Base-by-base conservation (phyloP, 371 early-diverging fungal species). In the Rhizopus microsporus region DNA sequence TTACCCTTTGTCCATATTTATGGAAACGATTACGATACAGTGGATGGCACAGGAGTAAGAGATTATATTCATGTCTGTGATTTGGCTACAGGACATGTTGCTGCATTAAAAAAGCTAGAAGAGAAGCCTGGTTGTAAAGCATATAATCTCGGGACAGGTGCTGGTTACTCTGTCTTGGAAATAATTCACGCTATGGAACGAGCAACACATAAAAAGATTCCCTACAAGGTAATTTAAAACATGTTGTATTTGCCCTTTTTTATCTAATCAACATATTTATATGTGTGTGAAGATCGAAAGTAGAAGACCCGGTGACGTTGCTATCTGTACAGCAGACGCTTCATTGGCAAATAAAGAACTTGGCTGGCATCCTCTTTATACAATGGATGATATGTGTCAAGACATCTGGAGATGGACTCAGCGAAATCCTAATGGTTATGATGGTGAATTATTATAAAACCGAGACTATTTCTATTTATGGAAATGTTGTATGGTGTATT, bases 51-150 rank as follows among this genome's bases (percentile, higher is more conserved):
- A 5, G 93, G 93, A n/a, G 86, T 95, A 0, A 86, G 97, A 34
- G 97, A 96, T 65, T 95, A 88, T 59, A 86, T 95, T 61, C 93
- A 96, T 67, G 92, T 96, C 7, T 83, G 87, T 58, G 97, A 96
- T 64, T 75, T 96, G 51, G 92, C 95, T 7, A 66, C 72, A 47
- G 95, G 94, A 15, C 97, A 97, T 65, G 79, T 95, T 13, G 83
- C 82, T 9, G 96, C 96, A 0, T 69, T 96, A 23, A 72, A 86
- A 51, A 85, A 88, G 49, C 81, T 92, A 57, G 60, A 74, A 9
- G 77, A 72, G 34, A 54, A 71, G 35, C 63, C 63, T 51, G 84
- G 84, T 7, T 90, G 88, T 68, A 81, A 81, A 45, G 77, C 75
- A 37, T 95, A 88, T 68, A 97, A 97, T 60, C 78, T 97, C 38